Conservation (phyloP, 2,329 filamentous ascomycete species). For the Fusarium scirpi region DNA sequence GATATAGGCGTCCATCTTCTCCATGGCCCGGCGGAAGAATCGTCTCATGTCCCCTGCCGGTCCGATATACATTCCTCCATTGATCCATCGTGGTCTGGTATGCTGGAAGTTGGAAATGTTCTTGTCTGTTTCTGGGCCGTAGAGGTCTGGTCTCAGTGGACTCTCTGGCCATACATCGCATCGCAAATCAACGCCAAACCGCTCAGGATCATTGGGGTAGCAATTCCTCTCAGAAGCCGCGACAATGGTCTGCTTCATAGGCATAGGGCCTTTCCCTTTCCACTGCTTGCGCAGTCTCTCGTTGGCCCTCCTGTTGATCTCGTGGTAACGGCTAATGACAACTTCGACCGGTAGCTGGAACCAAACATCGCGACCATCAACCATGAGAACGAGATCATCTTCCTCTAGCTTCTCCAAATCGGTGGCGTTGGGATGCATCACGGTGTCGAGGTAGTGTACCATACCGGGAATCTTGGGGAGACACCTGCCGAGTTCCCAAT, state of each 20-base stretch:
- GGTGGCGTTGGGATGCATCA: slow-evolving; percentile 8
- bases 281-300: slow-evolving; percentile 3
- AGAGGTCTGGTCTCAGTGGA: background rate
- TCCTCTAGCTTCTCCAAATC: background rate
- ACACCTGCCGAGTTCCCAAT: background rate
- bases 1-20: background rate
- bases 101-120: background rate
- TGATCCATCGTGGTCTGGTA: background rate
- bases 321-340: slow-evolving; percentile 20
- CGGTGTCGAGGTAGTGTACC: background rate
- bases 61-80: slow-evolving; percentile 10
- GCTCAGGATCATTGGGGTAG: background rate
- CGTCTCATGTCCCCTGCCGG: slow-evolving; percentile 23
- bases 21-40: background rate
- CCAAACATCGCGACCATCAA: slow-evolving; percentile 9
- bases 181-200: background rate
- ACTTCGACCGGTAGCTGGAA: slow-evolving; percentile 15
- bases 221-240: background rate
- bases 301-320: slow-evolving; percentile 14
- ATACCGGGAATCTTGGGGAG: slow-evolving; percentile 6
- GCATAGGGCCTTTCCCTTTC: background rate
- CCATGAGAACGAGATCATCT: slow-evolving; percentile 14
- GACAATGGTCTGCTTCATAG: slow-evolving; percentile 18
- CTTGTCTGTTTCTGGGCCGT: background rate
- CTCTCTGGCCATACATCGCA: background rate